These are phyloP conservation scores for Garcia nutans DNA, from an alignment of 345 rosid genomes.

Conservation along the genomic window DNA sequence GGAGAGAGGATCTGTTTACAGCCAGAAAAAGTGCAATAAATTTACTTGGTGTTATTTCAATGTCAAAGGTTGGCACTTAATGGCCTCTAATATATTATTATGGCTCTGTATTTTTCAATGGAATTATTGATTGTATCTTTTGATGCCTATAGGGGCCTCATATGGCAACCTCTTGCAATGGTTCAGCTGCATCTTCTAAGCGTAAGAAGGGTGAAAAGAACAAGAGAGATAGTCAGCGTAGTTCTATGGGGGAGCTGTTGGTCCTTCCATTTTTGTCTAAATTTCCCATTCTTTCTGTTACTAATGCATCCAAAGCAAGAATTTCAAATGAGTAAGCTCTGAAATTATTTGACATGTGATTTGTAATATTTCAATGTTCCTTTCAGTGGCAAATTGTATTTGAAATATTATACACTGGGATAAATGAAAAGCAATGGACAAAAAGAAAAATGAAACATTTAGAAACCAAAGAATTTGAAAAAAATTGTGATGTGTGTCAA, in stretches of 20 bases:
- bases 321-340: conserved; percentile 54
- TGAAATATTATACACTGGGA: neutral
- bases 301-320: conserved; percentile 45
- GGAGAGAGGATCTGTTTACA: no score
- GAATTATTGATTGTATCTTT: conserved; percentile 16
- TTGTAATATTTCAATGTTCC: neutral
- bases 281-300: conserved; percentile 55
- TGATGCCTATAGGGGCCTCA: conserved; percentile 66
- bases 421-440: neutral
- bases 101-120: conserved; percentile 13
- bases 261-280: conserved; percentile 87
- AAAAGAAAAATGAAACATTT: neutral
- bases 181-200: conserved; percentile 54
- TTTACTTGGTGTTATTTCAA: conserved; percentile 76
- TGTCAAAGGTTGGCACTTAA: conserved; percentile 57
- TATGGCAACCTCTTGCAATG: conserved; percentile 38
- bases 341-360: conserved; percentile 15
- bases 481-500: neutral
- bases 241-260: conserved; percentile 73
- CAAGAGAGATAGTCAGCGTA: conserved; percentile 45
- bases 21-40: conserved; percentile 89
- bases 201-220: conserved; percentile 78
- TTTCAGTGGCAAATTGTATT: neutral
- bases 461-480: neutral
- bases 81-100: conserved; percentile 9